Evolutionary conservation across 2,329 filamentous ascomycete species (phyloP), one percentile per base, ranked within the genome.

Genomic region (Leptographium radiaticola): DNA sequence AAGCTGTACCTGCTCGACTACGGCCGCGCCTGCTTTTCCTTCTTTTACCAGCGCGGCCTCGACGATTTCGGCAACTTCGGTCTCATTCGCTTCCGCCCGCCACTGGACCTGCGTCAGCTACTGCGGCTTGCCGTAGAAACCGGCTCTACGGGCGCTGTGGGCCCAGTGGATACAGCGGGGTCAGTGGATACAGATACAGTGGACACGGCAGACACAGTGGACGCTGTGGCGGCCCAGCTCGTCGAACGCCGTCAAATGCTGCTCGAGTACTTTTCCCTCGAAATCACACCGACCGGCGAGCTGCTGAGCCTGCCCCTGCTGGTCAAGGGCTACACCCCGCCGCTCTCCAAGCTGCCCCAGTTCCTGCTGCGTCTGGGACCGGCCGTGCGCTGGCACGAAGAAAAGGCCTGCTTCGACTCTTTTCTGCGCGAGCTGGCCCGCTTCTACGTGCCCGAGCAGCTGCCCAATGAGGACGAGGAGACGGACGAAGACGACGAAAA

Each of bases 21-120:
- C 64, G 93, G 89, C 12, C 83, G 91, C 65, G 72, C 87, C 1
- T 87, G 82, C 66, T 86, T 83, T 57, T 91, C 97, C 62, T 94
- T 91, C 66, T 94, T 97, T 67, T 98, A 98, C 70, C 93, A 98
- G 69, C 71, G 97, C 20, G 91, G 89, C 0, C 77, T 98, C 39
- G 95, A 89, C 0, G 89, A 98, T 64, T 98, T 98, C 68, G 89
- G 86, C 2, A 98, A 98, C 65, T 96, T 95, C 63, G 93, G 93
- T 3, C 68, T 75, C 25, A 89, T 98, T 55, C 81, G 80, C 12
- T 89, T 98, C 62, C 79, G 82, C 49, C 87, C 89, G 2, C 78
- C 89, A 0, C 76, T 96, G 1, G 75, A 81, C 55, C 70, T 98
- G 6, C 71, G 75, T 6, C 80, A 86, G 54, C 68, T 97, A 7